Conservation (phyloP, 805 yeast genomes). For the Pichia sporocuriosa region DNA sequence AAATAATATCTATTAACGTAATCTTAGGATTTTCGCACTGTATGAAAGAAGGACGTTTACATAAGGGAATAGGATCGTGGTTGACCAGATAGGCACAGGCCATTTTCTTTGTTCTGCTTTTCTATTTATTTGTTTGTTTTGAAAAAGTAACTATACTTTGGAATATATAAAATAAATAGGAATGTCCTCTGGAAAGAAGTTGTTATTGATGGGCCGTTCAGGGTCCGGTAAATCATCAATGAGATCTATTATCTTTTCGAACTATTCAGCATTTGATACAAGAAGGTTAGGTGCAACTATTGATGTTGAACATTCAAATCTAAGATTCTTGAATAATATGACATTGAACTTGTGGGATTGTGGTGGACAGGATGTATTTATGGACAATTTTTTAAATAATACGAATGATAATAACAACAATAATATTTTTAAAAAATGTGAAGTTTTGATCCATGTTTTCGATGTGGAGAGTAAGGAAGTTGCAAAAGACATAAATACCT, state of each 20-base stretch:
- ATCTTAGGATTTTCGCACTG: no score
- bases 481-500: conserved; percentile 87
- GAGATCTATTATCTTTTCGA: conserved; percentile 93
- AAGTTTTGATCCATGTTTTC: conserved; percentile 90
- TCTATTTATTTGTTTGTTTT: neutral
- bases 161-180: neutral
- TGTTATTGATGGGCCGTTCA: conserved; percentile 78
- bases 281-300: conserved; percentile 94
- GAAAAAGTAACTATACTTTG: neutral
- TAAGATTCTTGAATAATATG: conserved; percentile 90
- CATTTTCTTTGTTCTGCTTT: neutral
- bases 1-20: no score
- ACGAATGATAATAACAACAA: conserved; percentile 43
- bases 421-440: conserved; percentile 92
- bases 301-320: conserved; percentile 96
- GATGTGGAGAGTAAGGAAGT: conserved; percentile 93
- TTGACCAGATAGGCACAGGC: no score
- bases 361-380: conserved; percentile 95
- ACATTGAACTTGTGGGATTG: conserved; percentile 96
- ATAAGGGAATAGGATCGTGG: no score
- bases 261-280: conserved; percentile 95
- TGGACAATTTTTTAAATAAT: conserved; percentile 68
- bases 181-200: conserved; percentile 43
- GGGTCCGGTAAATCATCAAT: conserved; percentile 97
- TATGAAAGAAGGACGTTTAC: no score